A percentile compares a stretch with the other conserved stretches of the same genome.
These are phyloP conservation scores for Hygrophorus pudorinus DNA, from an alignment of 768 basidiomycete species.

Conservation along the genomic window DNA sequence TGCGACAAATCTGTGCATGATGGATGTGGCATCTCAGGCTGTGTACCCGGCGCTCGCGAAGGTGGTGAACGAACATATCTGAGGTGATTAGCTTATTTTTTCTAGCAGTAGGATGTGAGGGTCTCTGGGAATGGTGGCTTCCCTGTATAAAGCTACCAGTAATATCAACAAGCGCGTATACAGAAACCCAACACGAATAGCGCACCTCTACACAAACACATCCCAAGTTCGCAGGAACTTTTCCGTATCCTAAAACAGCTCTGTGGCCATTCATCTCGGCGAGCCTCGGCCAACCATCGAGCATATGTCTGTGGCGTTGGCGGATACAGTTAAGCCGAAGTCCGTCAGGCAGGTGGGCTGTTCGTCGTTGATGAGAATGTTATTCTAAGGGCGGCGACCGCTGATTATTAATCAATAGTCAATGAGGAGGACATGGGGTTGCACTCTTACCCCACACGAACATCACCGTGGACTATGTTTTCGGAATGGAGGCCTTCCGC, in stretches of 20 bases:
- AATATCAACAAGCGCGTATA: no score
- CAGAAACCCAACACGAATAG: no score
- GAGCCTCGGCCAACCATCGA: conserved; percentile 16
- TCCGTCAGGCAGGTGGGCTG: conserved; percentile 23
- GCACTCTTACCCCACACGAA: conserved; percentile 10
- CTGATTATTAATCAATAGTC: not conserved
- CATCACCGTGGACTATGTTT: conserved; percentile 14
- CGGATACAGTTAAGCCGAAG: conserved; percentile 22
- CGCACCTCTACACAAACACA: conserved; percentile 23
- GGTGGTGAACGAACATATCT: no score
- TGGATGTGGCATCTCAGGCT: no score
- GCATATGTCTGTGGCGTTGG: conserved; percentile 18
- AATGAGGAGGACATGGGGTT: no score
- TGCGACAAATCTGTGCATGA: no score
- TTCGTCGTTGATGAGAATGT: conserved; percentile 22
- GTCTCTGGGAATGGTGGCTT: no score
- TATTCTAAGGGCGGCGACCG: conserved; percentile 12
- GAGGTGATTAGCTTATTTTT: no score
- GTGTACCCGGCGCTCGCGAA: no score
- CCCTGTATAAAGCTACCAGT: no score
- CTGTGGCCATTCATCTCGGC: conserved; percentile 26
- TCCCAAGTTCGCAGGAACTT: conserved; percentile 20
- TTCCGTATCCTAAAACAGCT: conserved; percentile 16
- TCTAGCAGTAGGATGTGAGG: no score
- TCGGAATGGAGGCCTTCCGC: conserved; percentile 14